A percentile compares a stretch with the other conserved stretches of the same genome.
Evolutionary conservation across 2,329 filamentous ascomycete species (phyloP).

Genomic region (Clonostachys rosea): DNA sequence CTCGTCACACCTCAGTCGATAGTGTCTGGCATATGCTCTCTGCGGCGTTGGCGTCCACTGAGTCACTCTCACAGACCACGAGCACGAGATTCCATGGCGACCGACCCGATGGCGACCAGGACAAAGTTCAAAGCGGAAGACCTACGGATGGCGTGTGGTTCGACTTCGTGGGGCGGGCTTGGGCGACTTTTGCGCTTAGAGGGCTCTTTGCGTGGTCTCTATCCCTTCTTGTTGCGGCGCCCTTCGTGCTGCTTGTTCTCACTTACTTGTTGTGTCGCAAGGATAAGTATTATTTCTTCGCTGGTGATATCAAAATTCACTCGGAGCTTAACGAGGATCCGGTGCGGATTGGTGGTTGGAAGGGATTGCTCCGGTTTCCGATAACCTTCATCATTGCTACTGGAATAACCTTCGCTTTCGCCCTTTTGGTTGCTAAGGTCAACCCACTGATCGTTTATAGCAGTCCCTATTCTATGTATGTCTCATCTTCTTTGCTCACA

Average conservation of each 20-base stretch:
- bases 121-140: slow-evolving; percentile 61
- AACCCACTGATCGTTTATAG: slow-evolving; percentile 92
- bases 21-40: slow-evolving; percentile 95
- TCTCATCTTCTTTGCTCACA: not conserved
- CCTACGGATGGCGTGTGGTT: slow-evolving; percentile 83
- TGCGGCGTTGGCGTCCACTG: slow-evolving; percentile 69
- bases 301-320: slow-evolving; percentile 50
- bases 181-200: slow-evolving; percentile 74
- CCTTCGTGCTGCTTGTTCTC: slow-evolving; percentile 65
- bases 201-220: slow-evolving; percentile 87
- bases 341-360: slow-evolving; percentile 67
- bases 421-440: slow-evolving; percentile 72
- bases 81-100: slow-evolving; percentile 61
- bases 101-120: slow-evolving; percentile 46
- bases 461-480: slow-evolving; percentile 72
- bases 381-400: slow-evolving; percentile 66
- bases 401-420: slow-evolving; percentile 65
- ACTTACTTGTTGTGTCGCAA: slow-evolving; percentile 63
- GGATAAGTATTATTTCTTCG: slow-evolving; percentile 88
- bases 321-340: slow-evolving; percentile 55
- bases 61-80: slow-evolving; percentile 64
- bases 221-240: slow-evolving; percentile 74
- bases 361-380: slow-evolving; percentile 81
- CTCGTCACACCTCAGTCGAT: slow-evolving; percentile 65
- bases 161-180: slow-evolving; percentile 76